Conservation (phyloP, 2,329 filamentous ascomycete genomes). For the Aspergillus bombycis region DNA sequence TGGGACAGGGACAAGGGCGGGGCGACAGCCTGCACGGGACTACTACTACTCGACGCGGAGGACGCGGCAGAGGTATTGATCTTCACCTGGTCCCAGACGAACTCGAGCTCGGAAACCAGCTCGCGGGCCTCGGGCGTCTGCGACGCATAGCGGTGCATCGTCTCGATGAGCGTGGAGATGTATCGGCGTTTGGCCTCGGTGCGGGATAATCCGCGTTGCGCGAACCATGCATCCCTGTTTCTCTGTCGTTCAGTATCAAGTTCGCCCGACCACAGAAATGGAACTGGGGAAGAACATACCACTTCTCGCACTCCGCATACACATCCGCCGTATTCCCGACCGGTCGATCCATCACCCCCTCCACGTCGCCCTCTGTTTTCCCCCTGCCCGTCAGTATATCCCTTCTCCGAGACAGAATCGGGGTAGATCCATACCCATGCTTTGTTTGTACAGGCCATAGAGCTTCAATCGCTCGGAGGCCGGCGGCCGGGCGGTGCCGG, state of each 20-base stretch:
- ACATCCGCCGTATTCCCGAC: conserved; percentile 54
- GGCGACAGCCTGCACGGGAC: conserved; percentile 34
- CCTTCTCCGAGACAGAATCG: not conserved
- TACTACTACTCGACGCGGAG: conserved; percentile 9
- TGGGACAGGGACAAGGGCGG: conserved; percentile 31
- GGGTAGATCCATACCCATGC: conserved; percentile 67
- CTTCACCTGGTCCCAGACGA: conserved; percentile 98
- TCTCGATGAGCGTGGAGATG: conserved; percentile 90
- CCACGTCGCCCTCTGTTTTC: conserved; percentile 79
- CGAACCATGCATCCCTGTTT: conserved; percentile 85
- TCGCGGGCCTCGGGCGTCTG: conserved; percentile 79
- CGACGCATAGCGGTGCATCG: conserved; percentile 93
- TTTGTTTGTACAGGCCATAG: conserved; percentile 98
- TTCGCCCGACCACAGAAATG: not conserved
- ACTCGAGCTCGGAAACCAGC: conserved; percentile 92
- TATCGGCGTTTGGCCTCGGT: conserved; percentile 95
- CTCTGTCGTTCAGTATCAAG: too few species aligned
- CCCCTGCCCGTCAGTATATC: conserved; percentile 1
- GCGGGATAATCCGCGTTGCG: conserved; percentile 77
- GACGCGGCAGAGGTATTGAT: conserved; percentile 66
- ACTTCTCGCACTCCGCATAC: conserved; percentile 66
- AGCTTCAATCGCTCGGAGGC: conserved; percentile 82
- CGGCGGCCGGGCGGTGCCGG: conserved; percentile 85
- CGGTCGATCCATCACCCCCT: conserved; percentile 89
- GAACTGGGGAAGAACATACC: conserved; percentile 46